Evolutionary conservation across 179 eudicot genomes (phyloP).

Genomic region (Vitellaria paradoxa): DNA sequence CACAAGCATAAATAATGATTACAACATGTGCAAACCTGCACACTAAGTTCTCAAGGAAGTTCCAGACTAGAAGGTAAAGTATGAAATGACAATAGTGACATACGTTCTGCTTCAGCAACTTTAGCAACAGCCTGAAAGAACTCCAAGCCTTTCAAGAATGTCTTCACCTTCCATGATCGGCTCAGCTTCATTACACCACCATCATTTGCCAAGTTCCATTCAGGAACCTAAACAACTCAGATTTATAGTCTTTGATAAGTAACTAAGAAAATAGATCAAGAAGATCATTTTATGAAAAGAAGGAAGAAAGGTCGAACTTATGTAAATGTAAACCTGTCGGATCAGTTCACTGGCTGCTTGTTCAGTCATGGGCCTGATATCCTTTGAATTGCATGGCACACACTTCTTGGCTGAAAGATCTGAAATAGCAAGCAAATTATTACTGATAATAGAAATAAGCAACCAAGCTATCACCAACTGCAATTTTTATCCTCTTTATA

Average conservation of each 20-base stretch:
- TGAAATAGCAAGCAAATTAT: constrained; percentile 21
- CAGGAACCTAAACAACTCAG: constrained; percentile 60
- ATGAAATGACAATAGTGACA: constrained; percentile 3
- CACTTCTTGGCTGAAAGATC: constrained; percentile 80
- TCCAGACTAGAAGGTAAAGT: not conserved
- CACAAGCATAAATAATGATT: not conserved
- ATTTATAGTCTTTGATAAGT: constrained; percentile 7
- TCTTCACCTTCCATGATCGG: constrained; percentile 84
- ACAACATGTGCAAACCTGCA: not conserved
- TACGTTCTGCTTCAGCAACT: constrained; percentile 91
- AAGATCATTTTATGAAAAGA: not conserved
- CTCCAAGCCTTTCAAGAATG: constrained; percentile 76
- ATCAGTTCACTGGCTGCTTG: constrained; percentile 58
- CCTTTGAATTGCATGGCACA: constrained; percentile 75
- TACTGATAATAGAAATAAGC: not conserved
- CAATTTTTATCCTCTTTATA: not conserved
- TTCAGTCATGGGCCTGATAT: constrained; percentile 76
- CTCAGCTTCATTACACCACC: constrained; percentile 59
- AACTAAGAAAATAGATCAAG: not conserved
- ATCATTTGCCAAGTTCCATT: constrained; percentile 68
- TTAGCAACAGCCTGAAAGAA: constrained; percentile 70
- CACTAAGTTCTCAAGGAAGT: not conserved
- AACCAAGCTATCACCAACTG: constrained; percentile 2
- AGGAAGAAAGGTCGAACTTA: constrained; percentile 14
- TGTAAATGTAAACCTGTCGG: constrained; percentile 36